Evolutionary conservation across 176 grass and related monocot genomes (phyloP), one percentile per base, ranked within the genome.

Genomic region (Ampelocalamus luodianensis): DNA sequence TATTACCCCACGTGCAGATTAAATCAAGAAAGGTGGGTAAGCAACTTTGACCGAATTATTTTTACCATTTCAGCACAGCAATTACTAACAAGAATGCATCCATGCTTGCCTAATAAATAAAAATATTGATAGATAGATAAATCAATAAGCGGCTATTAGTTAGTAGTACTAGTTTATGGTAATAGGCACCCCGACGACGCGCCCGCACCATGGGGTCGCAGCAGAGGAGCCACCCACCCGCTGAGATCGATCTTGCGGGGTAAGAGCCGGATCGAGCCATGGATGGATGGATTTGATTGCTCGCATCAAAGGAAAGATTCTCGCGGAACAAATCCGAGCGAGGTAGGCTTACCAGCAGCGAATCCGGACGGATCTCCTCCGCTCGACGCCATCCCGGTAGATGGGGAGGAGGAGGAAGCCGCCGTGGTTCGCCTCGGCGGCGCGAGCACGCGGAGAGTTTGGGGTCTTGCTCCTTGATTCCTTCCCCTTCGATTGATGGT

Each of bases 311-410:
- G 26, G 61, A 64, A 32, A 64, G 26, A 64, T 32, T 64, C 61
- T 26, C 26, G 24, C 12, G 12, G 61, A 64, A 32, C 61, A 14
- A 74, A 18, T 20, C 24, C 16, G 8, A 36, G 48, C 9, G 18
- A 43, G 17, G 8, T 3, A 53, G 71, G 56, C 43, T 74, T 71
- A 74, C 81, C 70, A 36, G 18, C 70, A 20, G 58, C 43, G 71
- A 64, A 73, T 48, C 56, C 71, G 4, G 20, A 11, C 29, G 70
- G 81, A 73, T 83, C 56, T 50, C 70, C 81, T 65, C 56, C 81
- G 27, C 56, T 18, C 10, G 70, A 83, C 17, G 13, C 29, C 81
- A 83, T 83, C 56, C 69, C 4, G 18, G 18, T 9, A 26, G 69
- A 14, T 37, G 13, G 26, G 18, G 4, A 32, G 44, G 43, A 15